These are phyloP conservation scores for Letharia columbiana DNA, from an alignment of 495 filamentous ascomycete species.

Conservation along the genomic window DNA sequence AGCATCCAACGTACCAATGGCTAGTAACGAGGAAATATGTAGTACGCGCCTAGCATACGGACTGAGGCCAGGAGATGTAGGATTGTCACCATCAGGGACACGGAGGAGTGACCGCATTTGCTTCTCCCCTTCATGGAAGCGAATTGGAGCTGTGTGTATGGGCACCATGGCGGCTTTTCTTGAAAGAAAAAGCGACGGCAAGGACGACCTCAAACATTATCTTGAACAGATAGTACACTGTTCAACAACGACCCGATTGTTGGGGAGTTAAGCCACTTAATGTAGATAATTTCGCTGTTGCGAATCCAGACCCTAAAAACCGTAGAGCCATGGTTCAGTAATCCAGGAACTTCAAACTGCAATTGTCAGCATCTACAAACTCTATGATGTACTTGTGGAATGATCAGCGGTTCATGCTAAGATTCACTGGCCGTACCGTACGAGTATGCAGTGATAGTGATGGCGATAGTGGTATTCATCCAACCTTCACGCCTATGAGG, in stretches of 20 bases:
- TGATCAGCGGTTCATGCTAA: too few species aligned
- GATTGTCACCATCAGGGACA: constrained; percentile 47
- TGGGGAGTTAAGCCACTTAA: neutral
- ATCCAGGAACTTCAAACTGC: neutral
- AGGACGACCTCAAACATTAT: neutral
- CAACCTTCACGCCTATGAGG: too few species aligned
- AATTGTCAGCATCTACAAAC: neutral
- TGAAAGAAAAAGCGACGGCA: neutral
- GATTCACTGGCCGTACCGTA: too few species aligned
- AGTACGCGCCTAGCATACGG: constrained; percentile 46
- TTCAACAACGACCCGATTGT: neutral
- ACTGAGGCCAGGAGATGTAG: constrained; percentile 49
- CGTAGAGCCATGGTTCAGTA: constrained; percentile 4
- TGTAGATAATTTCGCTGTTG: neutral
- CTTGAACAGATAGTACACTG: neutral
- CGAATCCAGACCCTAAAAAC: too few species aligned
- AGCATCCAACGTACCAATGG: constrained; percentile 58
- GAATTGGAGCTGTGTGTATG: constrained; percentile 1
- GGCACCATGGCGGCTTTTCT: neutral
- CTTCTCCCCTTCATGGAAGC: constrained; percentile 41
- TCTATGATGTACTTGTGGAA: neutral
- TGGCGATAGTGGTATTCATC: too few species aligned
- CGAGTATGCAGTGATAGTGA: too few species aligned
- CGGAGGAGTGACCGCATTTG: constrained; percentile 40
- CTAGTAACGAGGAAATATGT: constrained; percentile 52